Evolutionary conservation across 2,329 filamentous ascomycete genomes (phyloP).

Genomic region (Cryphonectria carpinicola): DNA sequence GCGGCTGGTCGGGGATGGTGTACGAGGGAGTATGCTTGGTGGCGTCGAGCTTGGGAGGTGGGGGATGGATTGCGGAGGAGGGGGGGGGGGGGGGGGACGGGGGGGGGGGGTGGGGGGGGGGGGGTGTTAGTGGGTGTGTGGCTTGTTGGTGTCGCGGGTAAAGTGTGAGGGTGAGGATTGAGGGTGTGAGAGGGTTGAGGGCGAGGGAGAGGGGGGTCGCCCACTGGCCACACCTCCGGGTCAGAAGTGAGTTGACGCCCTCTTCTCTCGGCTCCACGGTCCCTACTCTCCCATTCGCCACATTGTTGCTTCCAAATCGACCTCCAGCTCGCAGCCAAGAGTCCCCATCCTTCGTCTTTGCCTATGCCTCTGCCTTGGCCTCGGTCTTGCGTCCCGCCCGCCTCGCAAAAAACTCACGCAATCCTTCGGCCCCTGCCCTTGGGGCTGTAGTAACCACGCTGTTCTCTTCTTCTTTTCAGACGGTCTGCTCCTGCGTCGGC

Average conservation of each 20-base stretch:
- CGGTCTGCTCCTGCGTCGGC: not conserved
- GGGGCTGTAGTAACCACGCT: not conserved
- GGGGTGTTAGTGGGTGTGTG: not conserved
- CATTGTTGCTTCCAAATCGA: not conserved
- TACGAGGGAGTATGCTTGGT: too few relatives aligned
- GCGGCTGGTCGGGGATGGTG: too few relatives aligned
- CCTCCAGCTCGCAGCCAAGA: not conserved
- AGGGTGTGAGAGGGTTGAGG: not conserved
- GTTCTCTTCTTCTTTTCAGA: not conserved
- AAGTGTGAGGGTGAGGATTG: not conserved
- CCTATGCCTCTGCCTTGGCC: not conserved
- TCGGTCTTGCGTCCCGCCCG: slow-evolving; percentile 4
- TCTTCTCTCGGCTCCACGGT: slow-evolving; percentile 23
- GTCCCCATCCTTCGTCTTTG: not conserved
- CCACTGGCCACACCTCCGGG: slow-evolving; percentile 9
- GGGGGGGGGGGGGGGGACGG: too few relatives aligned
- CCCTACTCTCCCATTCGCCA: slow-evolving; percentile 2
- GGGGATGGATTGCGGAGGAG: too few relatives aligned
- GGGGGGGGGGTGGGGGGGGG: too few relatives aligned
- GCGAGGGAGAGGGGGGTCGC: not conserved
- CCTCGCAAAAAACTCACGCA: not conserved
- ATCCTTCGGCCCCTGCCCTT: slow-evolving; percentile 7
- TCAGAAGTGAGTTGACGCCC: slow-evolving; percentile 12
- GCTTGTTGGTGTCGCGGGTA: not conserved
- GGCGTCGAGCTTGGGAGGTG: too few relatives aligned